Percentiles rank a stretch among this genome's conserved stretches.
phyloP scores from a whole-genome alignment of 805 yeast genomes.

The Barnettozyma siamensis region DNA sequence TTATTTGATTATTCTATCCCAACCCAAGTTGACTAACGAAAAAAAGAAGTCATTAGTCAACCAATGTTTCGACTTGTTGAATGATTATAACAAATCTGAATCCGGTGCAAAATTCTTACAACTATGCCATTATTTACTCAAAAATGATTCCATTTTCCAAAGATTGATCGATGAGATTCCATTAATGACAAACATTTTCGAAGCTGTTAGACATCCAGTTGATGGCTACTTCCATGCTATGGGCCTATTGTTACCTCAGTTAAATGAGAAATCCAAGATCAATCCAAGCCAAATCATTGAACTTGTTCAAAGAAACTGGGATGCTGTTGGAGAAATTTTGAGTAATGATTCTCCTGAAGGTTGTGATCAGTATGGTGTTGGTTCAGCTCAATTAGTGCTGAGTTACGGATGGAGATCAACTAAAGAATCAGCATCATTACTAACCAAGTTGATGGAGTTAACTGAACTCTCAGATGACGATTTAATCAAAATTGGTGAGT shows the following conservation, averaged over 20 bases:
- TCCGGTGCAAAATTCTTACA: conserved; percentile 69
- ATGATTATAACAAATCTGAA: conserved; percentile 55
- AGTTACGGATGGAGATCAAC: conserved; percentile 81
- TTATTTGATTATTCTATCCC: conserved; percentile 33
- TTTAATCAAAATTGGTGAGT: conserved; percentile 38
- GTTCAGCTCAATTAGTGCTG: conserved; percentile 41
- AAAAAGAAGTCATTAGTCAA: conserved; percentile 13
- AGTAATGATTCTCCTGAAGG: conserved; percentile 72
- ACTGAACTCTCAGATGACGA: conserved; percentile 19
- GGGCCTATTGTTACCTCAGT: conserved; percentile 34
- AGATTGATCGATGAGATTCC: conserved; percentile 31
- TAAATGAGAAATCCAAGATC: conserved; percentile 5
- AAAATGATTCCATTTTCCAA: conserved; percentile 27
- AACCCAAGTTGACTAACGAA: conserved; percentile 7
- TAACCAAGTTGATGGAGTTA: conserved; percentile 39
- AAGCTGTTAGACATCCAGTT: conserved; percentile 46
- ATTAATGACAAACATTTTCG: conserved; percentile 29
- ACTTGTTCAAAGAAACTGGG: conserved; percentile 29
- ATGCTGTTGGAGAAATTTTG: conserved; percentile 37
- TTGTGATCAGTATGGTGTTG: conserved; percentile 38
- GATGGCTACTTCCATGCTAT: conserved; percentile 71
- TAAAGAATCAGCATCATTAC: conserved; percentile 62
- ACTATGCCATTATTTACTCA: conserved; percentile 37
- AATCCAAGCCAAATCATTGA: conserved; percentile 10
- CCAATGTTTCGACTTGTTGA: conserved; percentile 37